A percentile compares a stretch with the other conserved stretches of the same genome.
phyloP scores from a whole-genome alignment of 208 protist species.

The Paratrypanosoma confusum region DNA sequence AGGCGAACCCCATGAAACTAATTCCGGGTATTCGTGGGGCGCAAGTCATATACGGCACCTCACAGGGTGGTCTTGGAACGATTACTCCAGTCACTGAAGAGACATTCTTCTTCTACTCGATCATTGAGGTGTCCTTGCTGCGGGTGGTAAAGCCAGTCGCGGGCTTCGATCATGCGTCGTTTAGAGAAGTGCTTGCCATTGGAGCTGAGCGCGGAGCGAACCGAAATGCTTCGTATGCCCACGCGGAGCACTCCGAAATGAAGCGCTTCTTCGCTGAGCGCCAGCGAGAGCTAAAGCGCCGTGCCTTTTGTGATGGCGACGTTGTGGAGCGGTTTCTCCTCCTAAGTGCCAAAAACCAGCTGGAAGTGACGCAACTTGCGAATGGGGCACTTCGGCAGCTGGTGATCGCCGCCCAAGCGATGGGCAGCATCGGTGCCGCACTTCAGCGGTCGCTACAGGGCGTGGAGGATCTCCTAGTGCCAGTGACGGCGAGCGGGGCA shows the following conservation, averaged over 20 bases:
- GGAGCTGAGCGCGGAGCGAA: too few species aligned
- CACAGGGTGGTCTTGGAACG: constrained; percentile 61
- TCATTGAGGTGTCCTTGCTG: constrained; percentile 36
- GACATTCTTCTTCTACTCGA: constrained; percentile 38
- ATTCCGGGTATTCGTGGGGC: constrained; percentile 29
- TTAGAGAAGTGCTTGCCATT: constrained; percentile 27
- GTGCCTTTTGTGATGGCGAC: constrained; percentile 37
- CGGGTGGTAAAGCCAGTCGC: constrained; percentile 7
- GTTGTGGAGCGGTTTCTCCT: constrained; percentile 30
- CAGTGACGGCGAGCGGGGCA: neutral
- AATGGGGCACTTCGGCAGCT: too few species aligned
- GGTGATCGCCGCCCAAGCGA: too few species aligned
- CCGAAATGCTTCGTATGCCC: too few species aligned
- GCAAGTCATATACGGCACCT: constrained; percentile 62
- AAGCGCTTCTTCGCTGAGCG: too few species aligned
- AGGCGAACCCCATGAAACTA: constrained; percentile 14
- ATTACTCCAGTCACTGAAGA: constrained; percentile 34
- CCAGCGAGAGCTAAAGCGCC: constrained; percentile 30
- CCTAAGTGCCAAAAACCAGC: too few species aligned
- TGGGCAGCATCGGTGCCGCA: too few species aligned
- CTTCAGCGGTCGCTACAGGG: too few species aligned
- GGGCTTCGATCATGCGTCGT: constrained; percentile 31
- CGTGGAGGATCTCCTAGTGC: neutral
- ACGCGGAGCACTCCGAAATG: too few species aligned
- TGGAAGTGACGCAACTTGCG: too few species aligned